Evolutionary conservation across 2,329 filamentous ascomycete genomes (phyloP).

Genomic region (Pleoardoris graminearum): DNA sequence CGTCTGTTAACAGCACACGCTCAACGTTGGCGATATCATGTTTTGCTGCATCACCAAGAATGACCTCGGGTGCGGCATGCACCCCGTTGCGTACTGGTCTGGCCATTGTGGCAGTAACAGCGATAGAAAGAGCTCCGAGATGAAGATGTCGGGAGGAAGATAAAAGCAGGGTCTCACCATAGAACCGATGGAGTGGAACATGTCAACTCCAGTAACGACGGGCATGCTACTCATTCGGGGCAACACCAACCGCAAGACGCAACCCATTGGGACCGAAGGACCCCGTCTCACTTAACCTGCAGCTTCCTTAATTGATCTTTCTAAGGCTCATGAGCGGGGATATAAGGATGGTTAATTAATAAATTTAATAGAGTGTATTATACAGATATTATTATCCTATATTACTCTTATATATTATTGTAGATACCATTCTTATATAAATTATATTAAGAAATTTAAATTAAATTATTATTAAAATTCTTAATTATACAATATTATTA

Average conservation of each 20-base stretch:
- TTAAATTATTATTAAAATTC: no score
- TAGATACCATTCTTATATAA: no score
- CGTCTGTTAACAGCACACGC: conserved; percentile 52
- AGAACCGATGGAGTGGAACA: no score
- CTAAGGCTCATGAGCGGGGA: no score
- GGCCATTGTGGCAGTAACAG: conserved; percentile 26
- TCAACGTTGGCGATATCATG: conserved; percentile 53
- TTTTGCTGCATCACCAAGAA: conserved; percentile 23
- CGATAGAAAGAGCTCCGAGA: conserved; percentile 13
- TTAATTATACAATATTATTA: no score
- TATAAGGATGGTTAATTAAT: no score
- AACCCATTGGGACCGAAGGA: neutral
- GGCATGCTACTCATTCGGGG: conserved; percentile 10
- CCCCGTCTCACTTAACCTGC: conserved; percentile 2
- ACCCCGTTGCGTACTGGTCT: conserved; percentile 23
- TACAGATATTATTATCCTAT: no score
- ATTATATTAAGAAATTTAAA: no score
- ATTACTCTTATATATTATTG: no score
- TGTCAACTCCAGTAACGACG: conserved; percentile 10
- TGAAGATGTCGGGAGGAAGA: conserved; percentile 15
- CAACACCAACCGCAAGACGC: conserved; percentile 3
- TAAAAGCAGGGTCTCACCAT: conserved; percentile 22
- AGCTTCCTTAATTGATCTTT: neutral
- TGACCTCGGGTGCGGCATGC: conserved; percentile 20
- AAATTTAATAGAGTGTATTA: no score